These are phyloP conservation scores for Holtermanniella nyarrowii DNA, from an alignment of 768 basidiomycete genomes.

Conservation along the genomic window DNA sequence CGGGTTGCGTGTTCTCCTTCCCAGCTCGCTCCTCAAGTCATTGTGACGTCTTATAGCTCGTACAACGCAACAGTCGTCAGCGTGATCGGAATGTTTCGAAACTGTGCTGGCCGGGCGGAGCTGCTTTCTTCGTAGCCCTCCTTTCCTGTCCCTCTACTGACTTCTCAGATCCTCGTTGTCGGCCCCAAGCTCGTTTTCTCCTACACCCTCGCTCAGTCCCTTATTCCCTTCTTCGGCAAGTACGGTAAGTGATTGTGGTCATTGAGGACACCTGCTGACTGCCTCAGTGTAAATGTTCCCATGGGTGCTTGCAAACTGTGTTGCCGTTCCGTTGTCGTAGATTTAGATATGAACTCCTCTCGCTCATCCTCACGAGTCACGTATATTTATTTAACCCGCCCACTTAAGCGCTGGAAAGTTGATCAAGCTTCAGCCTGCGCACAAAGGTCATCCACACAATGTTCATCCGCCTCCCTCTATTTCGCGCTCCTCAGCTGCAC, in stretches of 20 bases:
- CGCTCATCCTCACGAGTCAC: too few relatives aligned
- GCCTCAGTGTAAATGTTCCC: background rate
- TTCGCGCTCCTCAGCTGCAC: background rate
- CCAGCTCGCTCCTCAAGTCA: too few relatives aligned
- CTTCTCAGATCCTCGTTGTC: conserved; percentile 75
- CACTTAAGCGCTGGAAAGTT: too few relatives aligned
- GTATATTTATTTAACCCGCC: too few relatives aligned
- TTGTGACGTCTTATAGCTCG: too few relatives aligned
- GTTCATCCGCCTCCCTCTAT: background rate
- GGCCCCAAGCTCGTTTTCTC: conserved; percentile 97
- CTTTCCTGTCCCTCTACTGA: too few relatives aligned
- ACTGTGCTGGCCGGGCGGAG: too few relatives aligned
- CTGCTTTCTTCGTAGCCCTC: too few relatives aligned
- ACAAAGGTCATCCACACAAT: background rate
- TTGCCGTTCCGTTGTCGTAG: background rate
- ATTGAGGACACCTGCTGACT: background rate
- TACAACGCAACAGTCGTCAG: too few relatives aligned
- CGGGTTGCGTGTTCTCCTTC: too few relatives aligned
- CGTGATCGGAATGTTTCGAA: too few relatives aligned
- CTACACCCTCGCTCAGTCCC: conserved; percentile 88
- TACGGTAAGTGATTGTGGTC: conserved; percentile 46
- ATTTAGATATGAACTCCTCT: background rate
- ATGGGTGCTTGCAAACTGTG: background rate
- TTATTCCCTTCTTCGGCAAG: conserved; percentile 84
- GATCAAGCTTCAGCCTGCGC: background rate